Evolutionary conservation across 345 rosid species (phyloP).

Genomic region (Luvunga scandens): DNA sequence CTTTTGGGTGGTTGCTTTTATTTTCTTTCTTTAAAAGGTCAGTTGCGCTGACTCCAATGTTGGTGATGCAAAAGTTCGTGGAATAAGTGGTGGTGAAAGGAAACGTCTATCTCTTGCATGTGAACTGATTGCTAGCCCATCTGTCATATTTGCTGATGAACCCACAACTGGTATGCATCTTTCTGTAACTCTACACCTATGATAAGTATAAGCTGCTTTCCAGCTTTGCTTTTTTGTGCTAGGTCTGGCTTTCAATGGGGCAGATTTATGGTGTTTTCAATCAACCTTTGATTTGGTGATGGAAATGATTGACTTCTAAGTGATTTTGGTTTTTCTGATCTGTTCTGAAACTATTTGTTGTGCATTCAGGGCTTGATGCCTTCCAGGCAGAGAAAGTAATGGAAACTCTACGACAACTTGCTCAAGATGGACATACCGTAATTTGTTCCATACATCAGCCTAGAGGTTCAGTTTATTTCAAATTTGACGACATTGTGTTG

Average conservation of each 20-base stretch:
- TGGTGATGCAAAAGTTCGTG: slow-evolving; percentile 98
- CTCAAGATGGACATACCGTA: slow-evolving; percentile 92
- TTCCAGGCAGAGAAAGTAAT: slow-evolving; percentile 96
- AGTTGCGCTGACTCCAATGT: slow-evolving; percentile 82
- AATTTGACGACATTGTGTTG: slow-evolving; percentile 90
- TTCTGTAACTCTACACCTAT: slow-evolving; percentile 9
- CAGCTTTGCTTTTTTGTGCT: slow-evolving; percentile 6
- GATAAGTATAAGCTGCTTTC: slow-evolving; percentile 1
- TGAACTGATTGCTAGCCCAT: slow-evolving; percentile 97
- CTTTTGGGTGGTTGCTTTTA: slow-evolving; percentile 21
- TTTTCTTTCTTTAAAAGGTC: slow-evolving; percentile 54
- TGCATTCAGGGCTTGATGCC: slow-evolving; percentile 86
- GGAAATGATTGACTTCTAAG: slow-evolving; percentile 2
- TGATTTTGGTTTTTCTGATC: slow-evolving; percentile 7
- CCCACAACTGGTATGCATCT: slow-evolving; percentile 81
- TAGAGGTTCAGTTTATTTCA: slow-evolving; percentile 83
- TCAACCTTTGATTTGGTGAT: neutral
- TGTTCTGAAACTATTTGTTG: neutral
- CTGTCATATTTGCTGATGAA: slow-evolving; percentile 96
- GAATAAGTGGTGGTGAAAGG: slow-evolving; percentile 98
- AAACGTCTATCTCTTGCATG: slow-evolving; percentile 86
- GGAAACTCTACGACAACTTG: slow-evolving; percentile 91
- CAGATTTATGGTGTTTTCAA: neutral
- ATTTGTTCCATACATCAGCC: slow-evolving; percentile 99
- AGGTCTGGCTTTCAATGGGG: slow-evolving; percentile 6